A percentile compares a stretch with the other conserved stretches of the same genome.
Evolutionary conservation across 2,329 filamentous ascomycete species (phyloP).

Genomic region (Grosmannia serpens): DNA sequence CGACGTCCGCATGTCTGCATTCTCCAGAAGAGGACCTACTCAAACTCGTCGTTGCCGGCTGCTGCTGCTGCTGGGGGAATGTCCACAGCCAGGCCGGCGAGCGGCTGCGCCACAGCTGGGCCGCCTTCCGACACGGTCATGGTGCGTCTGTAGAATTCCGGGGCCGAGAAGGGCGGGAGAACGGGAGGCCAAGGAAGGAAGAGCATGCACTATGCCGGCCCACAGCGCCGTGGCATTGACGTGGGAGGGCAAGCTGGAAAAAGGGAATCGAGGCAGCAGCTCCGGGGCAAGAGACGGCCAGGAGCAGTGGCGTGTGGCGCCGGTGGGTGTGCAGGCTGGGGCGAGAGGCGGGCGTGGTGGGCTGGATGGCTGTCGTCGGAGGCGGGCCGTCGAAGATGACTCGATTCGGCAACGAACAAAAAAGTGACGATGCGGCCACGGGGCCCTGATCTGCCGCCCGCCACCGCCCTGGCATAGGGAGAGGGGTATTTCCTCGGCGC

Average conservation of each 20-base stretch:
- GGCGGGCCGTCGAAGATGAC: too few relatives aligned
- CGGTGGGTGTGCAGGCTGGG: not conserved
- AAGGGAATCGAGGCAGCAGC: too few relatives aligned
- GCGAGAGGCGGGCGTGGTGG: too few relatives aligned
- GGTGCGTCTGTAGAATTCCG: not conserved
- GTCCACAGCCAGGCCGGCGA: not conserved
- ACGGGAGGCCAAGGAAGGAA: not conserved
- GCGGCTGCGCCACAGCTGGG: not conserved
- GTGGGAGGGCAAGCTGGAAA: too few relatives aligned
- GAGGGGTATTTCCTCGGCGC: not conserved
- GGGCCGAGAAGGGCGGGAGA: conserved; percentile 6
- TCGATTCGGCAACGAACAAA: too few relatives aligned
- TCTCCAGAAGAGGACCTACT: not conserved
- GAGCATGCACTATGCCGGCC: conserved; percentile 4
- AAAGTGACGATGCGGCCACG: too few relatives aligned
- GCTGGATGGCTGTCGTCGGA: too few relatives aligned
- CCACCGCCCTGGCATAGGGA: conserved; percentile 7
- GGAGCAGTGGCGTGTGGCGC: not conserved
- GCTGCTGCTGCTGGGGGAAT: not conserved
- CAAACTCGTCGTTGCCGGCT: not conserved
- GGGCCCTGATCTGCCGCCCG: conserved; percentile 2
- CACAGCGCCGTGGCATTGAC: too few relatives aligned
- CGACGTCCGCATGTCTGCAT: not conserved
- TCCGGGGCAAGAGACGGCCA: too few relatives aligned
- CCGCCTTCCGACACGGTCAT: not conserved